A percentile compares a stretch with the other conserved stretches of the same genome.
phyloP scores from a whole-genome alignment of 257 asterid species.

The Dorcoceras hygrometricum region DNA sequence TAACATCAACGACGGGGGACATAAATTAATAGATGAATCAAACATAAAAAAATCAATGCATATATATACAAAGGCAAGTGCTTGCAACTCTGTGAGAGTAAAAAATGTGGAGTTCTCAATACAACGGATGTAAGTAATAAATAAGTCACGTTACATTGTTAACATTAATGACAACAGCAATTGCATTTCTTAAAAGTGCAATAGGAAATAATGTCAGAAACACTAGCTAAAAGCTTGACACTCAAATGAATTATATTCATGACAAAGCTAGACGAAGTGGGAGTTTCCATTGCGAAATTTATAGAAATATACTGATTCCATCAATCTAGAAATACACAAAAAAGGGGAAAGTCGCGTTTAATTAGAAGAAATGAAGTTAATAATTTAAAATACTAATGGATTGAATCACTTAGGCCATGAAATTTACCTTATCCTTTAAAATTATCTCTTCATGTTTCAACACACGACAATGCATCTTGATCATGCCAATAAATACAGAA shows the following conservation, averaged over 20 bases:
- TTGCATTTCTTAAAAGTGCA: too few relatives aligned
- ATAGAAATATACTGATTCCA: neutral
- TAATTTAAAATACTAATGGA: neutral
- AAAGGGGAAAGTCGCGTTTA: neutral
- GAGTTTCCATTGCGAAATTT: neutral
- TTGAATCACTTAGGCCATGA: neutral
- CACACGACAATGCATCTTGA: neutral
- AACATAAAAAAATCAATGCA: conserved; percentile 16
- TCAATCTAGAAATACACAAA: too few relatives aligned
- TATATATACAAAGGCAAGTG: neutral
- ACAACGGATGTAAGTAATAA: too few relatives aligned
- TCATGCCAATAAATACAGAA: conserved; percentile 1
- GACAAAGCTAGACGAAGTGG: neutral
- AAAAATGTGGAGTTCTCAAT: too few relatives aligned
- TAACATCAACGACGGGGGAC: conserved; percentile 18
- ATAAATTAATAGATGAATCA: conserved; percentile 8
- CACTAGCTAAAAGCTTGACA: neutral
- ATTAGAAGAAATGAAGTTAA: neutral
- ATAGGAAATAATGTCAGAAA: too few relatives aligned
- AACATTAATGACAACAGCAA: too few relatives aligned
- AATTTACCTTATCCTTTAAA: neutral
- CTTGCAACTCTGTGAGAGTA: too few relatives aligned
- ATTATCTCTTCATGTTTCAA: conserved; percentile 1
- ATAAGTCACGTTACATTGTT: too few relatives aligned
- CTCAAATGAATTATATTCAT: neutral